Evolutionary conservation across 1,284 basidiomycete genomes (phyloP), one percentile per base, ranked within the genome.

Genomic region (Xerocomus amazonicus): DNA sequence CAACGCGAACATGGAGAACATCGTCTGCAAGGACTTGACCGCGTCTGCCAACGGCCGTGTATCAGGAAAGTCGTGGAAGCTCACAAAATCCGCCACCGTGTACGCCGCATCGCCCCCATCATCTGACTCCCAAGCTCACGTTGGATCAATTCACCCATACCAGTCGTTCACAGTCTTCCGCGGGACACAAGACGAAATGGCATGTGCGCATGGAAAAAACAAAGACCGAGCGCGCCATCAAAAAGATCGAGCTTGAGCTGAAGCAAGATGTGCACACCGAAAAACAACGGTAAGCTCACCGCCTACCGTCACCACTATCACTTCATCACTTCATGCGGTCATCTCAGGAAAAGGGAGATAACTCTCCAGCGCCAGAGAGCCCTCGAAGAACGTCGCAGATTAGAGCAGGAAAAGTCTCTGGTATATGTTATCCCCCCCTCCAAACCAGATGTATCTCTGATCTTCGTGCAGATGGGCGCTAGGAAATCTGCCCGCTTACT

Each of bases 181-280:
- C 73, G 16, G 83, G 79, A 47, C 73, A 84, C 43, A 89, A 82
- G 68, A 76, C 83, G 4, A 84, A 78, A 64, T 91, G 82, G 79
- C 75, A 80, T 43, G 77, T 79, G 31, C 76, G 89, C 33, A 87
- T 89, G 79, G 73, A 80, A 52, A 80, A 81, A 62, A 79, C 78
- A 27, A 79, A 79, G 61, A 79, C 78, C 58, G 79, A 78, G 23
- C 71, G 74, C 35, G 84, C 88, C 23, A 76, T 87, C 53, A 90
- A 86, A 68, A 82, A 84, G 62, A 71, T 91, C 31, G 75, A 90
- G 65, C 60, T 66, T 9, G 87, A 90, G 57, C 74, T 91, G 54
- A 84, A 80, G 62, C 83, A 86, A 41, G 88, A 91, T 65, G 90
- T 89, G 62, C 70, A 76, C 56, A 77, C 81, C 6, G 88, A 90